Evolutionary conservation across 768 basidiomycete genomes (phyloP).

Genomic region (Suillus sp.): DNA sequence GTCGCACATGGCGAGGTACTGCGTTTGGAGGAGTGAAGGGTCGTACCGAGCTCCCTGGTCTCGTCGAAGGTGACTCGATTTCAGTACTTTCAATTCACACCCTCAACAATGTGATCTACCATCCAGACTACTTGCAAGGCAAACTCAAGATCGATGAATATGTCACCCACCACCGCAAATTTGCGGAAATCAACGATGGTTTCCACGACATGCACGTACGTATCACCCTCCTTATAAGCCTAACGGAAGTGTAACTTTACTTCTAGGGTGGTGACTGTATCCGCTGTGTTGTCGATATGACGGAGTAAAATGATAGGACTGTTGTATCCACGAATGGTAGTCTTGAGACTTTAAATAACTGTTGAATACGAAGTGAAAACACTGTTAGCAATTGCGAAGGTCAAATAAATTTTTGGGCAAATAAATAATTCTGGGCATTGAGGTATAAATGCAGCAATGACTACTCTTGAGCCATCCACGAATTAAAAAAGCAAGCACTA

Average conservation of each 20-base stretch:
- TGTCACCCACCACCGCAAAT: slow-evolving; percentile 80
- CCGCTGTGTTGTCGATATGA: slow-evolving; percentile 94
- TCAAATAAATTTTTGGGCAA: neutral
- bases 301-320: slow-evolving; percentile 19
- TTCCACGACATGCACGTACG: slow-evolving; percentile 98
- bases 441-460: slow-evolving; percentile 18
- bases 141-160: slow-evolving; percentile 94
- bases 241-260: slow-evolving; percentile 11
- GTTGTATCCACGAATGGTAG: slow-evolving; percentile 6
- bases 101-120: slow-evolving; percentile 6
- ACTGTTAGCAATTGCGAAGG: neutral
- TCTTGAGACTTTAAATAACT: neutral
- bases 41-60: slow-evolving; percentile 90
- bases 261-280: slow-evolving; percentile 82
- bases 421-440: slow-evolving; percentile 5
- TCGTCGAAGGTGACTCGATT: slow-evolving; percentile 73
- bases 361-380: neutral
- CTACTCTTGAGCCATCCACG: slow-evolving; percentile 7
- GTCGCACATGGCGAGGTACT: slow-evolving; percentile 90
- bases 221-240: slow-evolving; percentile 18
- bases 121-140: slow-evolving; percentile 76
- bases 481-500: slow-evolving; percentile 15
- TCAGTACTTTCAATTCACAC: neutral
- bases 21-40: slow-evolving; percentile 99
- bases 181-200: slow-evolving; percentile 80